Conservation (phyloP, 2,329 filamentous ascomycete species). For the Fusarium napiforme region DNA sequence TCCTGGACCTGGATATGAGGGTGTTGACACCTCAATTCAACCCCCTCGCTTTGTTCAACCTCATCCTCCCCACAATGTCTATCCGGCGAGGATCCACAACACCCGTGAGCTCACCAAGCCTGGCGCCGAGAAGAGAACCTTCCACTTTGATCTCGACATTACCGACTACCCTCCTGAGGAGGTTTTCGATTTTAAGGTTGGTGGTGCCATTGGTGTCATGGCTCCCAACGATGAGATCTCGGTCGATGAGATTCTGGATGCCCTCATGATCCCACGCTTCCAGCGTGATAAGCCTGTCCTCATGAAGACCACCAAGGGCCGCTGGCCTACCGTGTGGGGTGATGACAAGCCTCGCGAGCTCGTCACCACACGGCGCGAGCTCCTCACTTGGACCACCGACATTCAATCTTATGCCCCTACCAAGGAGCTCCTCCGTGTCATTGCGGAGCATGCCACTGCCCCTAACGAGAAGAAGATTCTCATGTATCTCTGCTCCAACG, state of each 20-base stretch:
- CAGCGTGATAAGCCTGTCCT: constrained; percentile 85
- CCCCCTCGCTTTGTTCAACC: constrained; percentile 93
- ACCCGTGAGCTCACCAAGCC: constrained; percentile 86
- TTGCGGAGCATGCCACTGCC: constrained; percentile 86
- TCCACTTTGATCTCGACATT: constrained; percentile 96
- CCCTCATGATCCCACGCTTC: constrained; percentile 82
- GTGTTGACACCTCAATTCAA: constrained; percentile 70
- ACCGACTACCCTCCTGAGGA: constrained; percentile 92
- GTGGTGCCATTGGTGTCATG: constrained; percentile 92
- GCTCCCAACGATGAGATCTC: constrained; percentile 82
- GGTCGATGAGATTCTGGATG: constrained; percentile 86
- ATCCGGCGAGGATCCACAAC: constrained; percentile 85
- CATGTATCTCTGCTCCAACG: constrained; percentile 83
- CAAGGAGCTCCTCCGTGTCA: constrained; percentile 83
- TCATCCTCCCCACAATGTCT: constrained; percentile 92
- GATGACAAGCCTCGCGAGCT: constrained; percentile 86
- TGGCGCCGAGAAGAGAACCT: constrained; percentile 95
- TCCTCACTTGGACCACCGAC: constrained; percentile 96
- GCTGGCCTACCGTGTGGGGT: constrained; percentile 99
- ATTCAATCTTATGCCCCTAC: constrained; percentile 92
- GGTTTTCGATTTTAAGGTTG: constrained; percentile 91
- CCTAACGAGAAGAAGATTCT: constrained; percentile 90
- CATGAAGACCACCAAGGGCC: constrained; percentile 80
- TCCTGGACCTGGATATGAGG: constrained; percentile 51
- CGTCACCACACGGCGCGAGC: constrained; percentile 87